Base-by-base conservation (phyloP, 768 basidiomycete species). In the Lyophyllum semitale region DNA sequence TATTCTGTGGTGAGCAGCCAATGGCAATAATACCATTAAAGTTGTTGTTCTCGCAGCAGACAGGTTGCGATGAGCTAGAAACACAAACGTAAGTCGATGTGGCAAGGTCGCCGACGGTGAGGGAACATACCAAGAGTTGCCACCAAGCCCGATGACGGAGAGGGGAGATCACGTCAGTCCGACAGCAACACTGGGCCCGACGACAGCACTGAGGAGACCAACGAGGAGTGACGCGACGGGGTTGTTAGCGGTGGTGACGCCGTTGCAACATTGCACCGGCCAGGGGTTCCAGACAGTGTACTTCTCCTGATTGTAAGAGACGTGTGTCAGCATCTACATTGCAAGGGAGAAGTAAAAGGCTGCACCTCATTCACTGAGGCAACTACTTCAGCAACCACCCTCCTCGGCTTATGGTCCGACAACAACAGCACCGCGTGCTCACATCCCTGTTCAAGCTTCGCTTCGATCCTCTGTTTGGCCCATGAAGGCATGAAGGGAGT, bases 1-100 rank as follows among this genome's bases (percentile, higher is more conserved):
- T n/a, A n/a, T n/a, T n/a, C n/a, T n/a, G n/a, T 1, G 75, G 74
- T 13, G 67, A 56, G 67, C 79, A 81, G 6, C 76, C 78, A 51
- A 78, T 59, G 8, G 67, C 71, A 49, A 81, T 68, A 30, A 79
- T 61, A 43, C 81, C 78, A 29, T 74, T 73, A 65, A 73, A 80
- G 42, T 60, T 56, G 57, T 81, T 78, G 54, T 74, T 70, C 25
- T 67, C 57, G 63, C 82, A 83, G 65, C 81, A 83, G 40, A 81
- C 75, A 11, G 77, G 66, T 59, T 81, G 75, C 13, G 57, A 45
- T 4, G 56, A 37, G 69, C 78, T 80, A 47, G 15, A 20, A 18
- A 32, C 26, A 3, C 27, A 2, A 27, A 37, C 42, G 20, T 32
- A 38, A 44, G 17, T 26, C 8, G 43, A 7, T 8, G 18, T 20